Conservation (phyloP, 2,329 filamentous ascomycete genomes). For the Penicillium sclerotigenum region DNA sequence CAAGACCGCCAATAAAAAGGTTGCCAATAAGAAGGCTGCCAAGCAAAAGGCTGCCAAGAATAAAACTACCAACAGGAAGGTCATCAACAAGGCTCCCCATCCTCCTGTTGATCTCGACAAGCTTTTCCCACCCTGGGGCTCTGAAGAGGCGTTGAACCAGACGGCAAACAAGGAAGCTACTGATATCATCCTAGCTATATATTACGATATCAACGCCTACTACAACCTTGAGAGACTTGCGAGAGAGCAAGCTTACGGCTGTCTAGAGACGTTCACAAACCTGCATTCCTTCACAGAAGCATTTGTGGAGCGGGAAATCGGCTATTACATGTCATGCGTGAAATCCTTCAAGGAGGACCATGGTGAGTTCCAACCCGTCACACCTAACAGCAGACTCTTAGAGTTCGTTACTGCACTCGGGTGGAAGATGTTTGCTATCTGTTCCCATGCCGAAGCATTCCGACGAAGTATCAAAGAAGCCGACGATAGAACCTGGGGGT, state of each 20-base stretch:
- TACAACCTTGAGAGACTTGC: neutral
- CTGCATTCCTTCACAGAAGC: neutral
- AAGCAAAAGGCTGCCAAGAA: neutral
- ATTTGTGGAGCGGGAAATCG: neutral
- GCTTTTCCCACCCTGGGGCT: neutral
- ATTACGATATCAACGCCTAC: neutral
- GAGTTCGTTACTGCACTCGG: conserved; percentile 14
- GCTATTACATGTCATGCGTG: neutral
- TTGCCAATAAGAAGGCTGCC: neutral
- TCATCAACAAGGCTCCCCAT: neutral
- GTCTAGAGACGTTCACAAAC: neutral
- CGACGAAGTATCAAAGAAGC: conserved; percentile 9
- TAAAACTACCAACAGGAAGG: neutral
- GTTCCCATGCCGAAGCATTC: conserved; percentile 27
- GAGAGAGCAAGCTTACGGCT: no score
- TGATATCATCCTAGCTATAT: neutral
- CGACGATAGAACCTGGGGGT: conserved; percentile 12
- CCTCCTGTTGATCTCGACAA: neutral
- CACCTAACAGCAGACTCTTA: neutral
- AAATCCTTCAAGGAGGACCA: neutral
- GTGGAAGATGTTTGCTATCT: conserved; percentile 30
- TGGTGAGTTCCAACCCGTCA: neutral
- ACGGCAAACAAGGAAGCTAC: neutral
- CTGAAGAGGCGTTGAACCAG: neutral
- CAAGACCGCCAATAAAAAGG: neutral